Base-by-base conservation (phyloP, 495 filamentous ascomycete species). In the Trichoderma reesei region DNA sequence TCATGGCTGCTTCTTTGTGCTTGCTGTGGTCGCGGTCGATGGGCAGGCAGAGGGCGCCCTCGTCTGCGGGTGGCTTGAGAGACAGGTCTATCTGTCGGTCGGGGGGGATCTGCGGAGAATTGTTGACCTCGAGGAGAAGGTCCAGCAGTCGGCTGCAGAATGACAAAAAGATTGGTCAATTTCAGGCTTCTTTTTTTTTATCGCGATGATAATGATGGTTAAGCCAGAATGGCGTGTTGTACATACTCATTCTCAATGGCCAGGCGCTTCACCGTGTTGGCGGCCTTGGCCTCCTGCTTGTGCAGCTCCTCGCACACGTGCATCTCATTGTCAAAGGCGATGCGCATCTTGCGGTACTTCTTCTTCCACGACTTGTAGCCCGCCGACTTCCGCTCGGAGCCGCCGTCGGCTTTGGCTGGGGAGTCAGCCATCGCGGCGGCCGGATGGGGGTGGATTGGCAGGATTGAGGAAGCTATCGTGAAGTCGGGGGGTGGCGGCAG, bases 291-390 rank as follows among this genome's bases (percentile, higher is more conserved):
- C 72, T 94, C 91, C 42, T 90, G 83, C 63, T 82, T 83, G 72
- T 89, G 90, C 44, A 96, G 79, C 42, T 80, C 79, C 70, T 95
- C 90, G 68, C 86, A 92, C 60, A 89, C 85, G 60, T 84, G 83
- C 85, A 93, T 91, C 69, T 83, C 84, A 51, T 87, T 81, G 68
- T 97, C 91, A 68, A 97, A 98, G 44, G 83, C 81, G 69, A 90
- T 80, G 70, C 89, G 88, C 79, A 96, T 86, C 78, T 98, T 98
- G 63, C 90, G 86, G 75, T 93, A 98, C 78, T 98, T 98, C 77
- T 95, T 96, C 77, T 91, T 92, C 74, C 68, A 81, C 20, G 73
- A 79, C 61, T 73, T 75, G 67, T 75, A 76, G 38, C 61, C 61
- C 31, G 61, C 61, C 7, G 51, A 26, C 51, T 20, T 56, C 61